Evolutionary conservation across 352 stramenopile genomes (phyloP).

Genomic region (Globisporangium spiculum): DNA sequence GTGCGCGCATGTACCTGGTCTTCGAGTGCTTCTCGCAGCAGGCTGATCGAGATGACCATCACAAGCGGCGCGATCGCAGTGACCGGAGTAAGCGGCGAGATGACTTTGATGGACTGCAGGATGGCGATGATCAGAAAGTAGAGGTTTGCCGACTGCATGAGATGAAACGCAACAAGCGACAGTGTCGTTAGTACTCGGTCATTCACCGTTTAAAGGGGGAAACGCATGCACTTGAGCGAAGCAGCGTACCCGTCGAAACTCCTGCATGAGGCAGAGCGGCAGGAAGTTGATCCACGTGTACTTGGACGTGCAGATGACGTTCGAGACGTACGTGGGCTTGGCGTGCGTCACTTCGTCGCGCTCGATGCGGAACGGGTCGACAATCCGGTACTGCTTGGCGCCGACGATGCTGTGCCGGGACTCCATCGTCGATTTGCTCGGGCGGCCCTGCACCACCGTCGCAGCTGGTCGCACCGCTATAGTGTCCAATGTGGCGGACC

Average conservation of each 20-base stretch:
- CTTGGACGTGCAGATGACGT: slow-evolving; percentile 88
- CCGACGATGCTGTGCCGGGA: slow-evolving; percentile 20
- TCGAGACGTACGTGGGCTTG: slow-evolving; percentile 62
- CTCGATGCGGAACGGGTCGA: slow-evolving; percentile 63
- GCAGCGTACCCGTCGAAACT: slow-evolving; percentile 76
- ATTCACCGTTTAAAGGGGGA: slow-evolving; percentile 26
- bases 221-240: slow-evolving; percentile 33
- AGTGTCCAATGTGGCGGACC: neutral
- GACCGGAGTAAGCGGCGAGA: slow-evolving; percentile 53
- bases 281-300: slow-evolving; percentile 86
- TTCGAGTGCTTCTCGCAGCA: slow-evolving; percentile 77
- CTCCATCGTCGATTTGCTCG: neutral
- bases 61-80: slow-evolving; percentile 79
- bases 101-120: slow-evolving; percentile 81
- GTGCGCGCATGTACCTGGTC: slow-evolving; percentile 39
- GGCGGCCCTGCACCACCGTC: neutral
- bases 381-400: slow-evolving; percentile 44
- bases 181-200: neutral
- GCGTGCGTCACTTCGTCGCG: slow-evolving; percentile 47
- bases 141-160: slow-evolving; percentile 72
- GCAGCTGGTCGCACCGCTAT: slow-evolving; percentile 2
- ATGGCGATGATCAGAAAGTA: slow-evolving; percentile 53
- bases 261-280: slow-evolving; percentile 62
- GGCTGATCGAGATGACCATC: slow-evolving; percentile 76
- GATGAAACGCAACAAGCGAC: neutral